Evolutionary conservation across 768 basidiomycete species (phyloP), one percentile per base, ranked within the genome.

Genomic region (Macrolepiota dolichaula): DNA sequence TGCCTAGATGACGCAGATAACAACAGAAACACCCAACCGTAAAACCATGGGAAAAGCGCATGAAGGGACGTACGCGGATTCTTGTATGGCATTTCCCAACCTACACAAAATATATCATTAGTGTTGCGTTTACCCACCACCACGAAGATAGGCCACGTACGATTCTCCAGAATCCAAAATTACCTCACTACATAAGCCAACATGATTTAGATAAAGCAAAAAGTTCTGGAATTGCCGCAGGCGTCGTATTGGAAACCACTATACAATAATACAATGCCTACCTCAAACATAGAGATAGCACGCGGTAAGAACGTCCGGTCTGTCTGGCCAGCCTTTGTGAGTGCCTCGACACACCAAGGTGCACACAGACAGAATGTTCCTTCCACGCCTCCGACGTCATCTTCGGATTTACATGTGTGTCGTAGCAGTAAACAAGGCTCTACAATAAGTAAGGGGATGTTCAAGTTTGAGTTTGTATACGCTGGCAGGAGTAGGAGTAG

Each of bases 301-400:
- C 82, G 83, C 13, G 75, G 75, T 12, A 96, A 76, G 65, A 94
- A 79, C 6, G 78, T 65, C 51, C 76, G 79, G 65, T 96, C 90
- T 62, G 82, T 92, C 61, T 90, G 83, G 0, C 94, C 94, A 0
- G 91, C 95, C 10, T 96, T 83, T 0, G 94, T 92, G 63, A 98
- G 74, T 0, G 94, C 94, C 67, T 98, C 95, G 46, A 96, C 78
- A 64, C 89, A 89, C 91, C 90, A 93, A 6, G 92, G 72, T 0
- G 91, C 92, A 68, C 93, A 95, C 50, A 98, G 77, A 63, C 92
- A 93, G 75, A 98, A 97, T 0, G 92, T 95, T 1, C 96, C 96
- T 74, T 97, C 96, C 64, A 96, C 93, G 1, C 96, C 95, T 1
- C 96, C 96, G 12, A 98, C 93, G 6, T 96, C 96, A 67, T 98